Evolutionary conservation across 2,329 filamentous ascomycete genomes (phyloP), one percentile per base, ranked within the genome.

Genomic region (Chrysoporthe cubensis): DNA sequence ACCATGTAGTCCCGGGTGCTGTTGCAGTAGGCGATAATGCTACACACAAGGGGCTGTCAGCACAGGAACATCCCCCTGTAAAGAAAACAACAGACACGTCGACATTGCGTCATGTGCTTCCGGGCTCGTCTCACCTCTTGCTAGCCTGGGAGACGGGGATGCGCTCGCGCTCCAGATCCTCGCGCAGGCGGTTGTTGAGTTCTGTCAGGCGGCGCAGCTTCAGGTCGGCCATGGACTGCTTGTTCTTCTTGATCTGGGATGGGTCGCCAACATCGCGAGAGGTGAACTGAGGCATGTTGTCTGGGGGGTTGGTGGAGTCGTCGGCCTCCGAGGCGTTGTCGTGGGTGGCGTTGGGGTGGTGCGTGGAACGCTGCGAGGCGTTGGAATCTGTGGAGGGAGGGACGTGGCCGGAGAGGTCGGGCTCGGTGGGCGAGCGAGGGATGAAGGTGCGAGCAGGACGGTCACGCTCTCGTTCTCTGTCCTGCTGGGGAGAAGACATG

Each of bases 1-100:
- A 98, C 94, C 96, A 99, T 98, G 84, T 97, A 98, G 80, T 99
- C 96, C 81, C 95, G 92, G 75, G 96, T 97, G 81, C 93, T 94
- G 81, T 97, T 97, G 82, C 95, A 98, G 84, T 98, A 98, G 74
- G 93, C 92, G 80, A 98, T 98, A 80, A 98, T 92, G 80, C 96
- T 99, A 77, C 72, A 68, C 42, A 46, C 37, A 34, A 8, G 58
- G 32, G 34, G 8, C 14, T 21, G 62, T 71, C 44, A 68, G 64
- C 60, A 63, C 62, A 40, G 34, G 42, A 50, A 14, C 40, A 43
- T 42, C 34, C 54, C 56, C 63, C 21, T n/a, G 21, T 9, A 8
- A 5, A 61, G 68, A 54, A 54, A 7, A 56, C 32, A 40, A 48
- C 40, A 46, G 13, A 7, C 26, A 21, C 32, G 32, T 67, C 62